These are phyloP conservation scores for Musa acuminata DNA, from an alignment of 176 grass and related monocot genomes.

Conservation along the genomic window DNA sequence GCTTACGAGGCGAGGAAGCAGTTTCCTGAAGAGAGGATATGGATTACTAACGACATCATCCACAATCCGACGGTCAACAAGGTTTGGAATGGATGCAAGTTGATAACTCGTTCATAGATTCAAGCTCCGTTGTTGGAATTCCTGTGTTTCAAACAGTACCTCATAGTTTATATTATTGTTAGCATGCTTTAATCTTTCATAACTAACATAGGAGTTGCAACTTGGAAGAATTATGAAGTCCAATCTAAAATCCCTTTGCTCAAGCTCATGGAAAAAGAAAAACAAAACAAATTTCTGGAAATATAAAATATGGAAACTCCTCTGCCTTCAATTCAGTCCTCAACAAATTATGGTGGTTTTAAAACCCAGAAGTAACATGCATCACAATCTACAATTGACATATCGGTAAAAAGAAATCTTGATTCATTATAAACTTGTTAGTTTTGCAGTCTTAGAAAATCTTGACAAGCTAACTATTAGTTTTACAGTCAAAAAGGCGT, in stretches of 20 bases:
- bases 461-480: too few species aligned
- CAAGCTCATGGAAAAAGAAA: not conserved
- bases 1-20: conserved; percentile 99
- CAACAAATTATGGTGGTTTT: not conserved
- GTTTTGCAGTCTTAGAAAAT: too few species aligned
- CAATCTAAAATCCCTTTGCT: not conserved
- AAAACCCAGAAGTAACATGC: too few species aligned
- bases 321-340: not conserved
- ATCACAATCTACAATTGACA: not conserved
- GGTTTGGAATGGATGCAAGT: conserved; percentile 19
- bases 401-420: not conserved
- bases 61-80: conserved; percentile 98
- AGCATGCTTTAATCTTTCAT: too few species aligned
- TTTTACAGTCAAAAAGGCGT: too few species aligned
- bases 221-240: too few species aligned
- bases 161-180: not conserved
- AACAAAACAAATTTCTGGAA: not conserved
- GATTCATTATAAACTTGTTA: too few species aligned
- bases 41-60: conserved; percentile 98
- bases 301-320: not conserved
- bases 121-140: not conserved
- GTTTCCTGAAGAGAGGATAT: conserved; percentile 87
- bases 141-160: not conserved
- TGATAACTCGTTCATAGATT: not conserved
- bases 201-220: too few species aligned